These are phyloP conservation scores for Serendipita indica DNA, from an alignment of 768 basidiomycete species.

Conservation along the genomic window DNA sequence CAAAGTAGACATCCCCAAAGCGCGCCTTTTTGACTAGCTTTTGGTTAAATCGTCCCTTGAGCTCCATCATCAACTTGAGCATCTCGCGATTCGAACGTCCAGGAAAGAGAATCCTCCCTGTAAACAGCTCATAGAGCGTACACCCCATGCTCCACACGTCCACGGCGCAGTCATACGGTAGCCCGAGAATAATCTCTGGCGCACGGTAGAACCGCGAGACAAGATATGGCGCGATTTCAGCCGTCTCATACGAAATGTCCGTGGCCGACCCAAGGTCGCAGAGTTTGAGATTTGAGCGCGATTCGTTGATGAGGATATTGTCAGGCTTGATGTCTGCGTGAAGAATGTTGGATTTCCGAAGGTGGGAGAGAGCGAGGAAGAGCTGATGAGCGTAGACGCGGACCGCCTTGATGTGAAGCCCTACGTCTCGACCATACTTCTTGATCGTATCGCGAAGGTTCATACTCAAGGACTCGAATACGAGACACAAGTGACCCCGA, in stretches of 20 bases:
- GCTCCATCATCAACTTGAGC: conserved; percentile 94
- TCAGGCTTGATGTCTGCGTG: conserved; percentile 99
- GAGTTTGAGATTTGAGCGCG: conserved; percentile 82
- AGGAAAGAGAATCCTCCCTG: conserved; percentile 94
- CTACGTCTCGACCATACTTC: conserved; percentile 95
- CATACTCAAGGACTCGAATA: conserved; percentile 94
- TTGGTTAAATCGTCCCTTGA: conserved; percentile 83
- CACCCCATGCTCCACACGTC: conserved; percentile 98
- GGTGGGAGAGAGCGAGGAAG: conserved; percentile 69
- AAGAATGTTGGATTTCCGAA: conserved; percentile 85
- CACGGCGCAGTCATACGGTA: conserved; percentile 84
- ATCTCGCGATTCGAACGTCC: conserved; percentile 96
- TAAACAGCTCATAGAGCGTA: conserved; percentile 90
- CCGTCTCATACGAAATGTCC: conserved; percentile 55
- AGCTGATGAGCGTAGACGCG: conserved; percentile 97
- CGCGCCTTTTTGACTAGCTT: conserved; percentile 91
- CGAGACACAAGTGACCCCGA: conserved; percentile 88
- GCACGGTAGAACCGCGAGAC: conserved; percentile 96
- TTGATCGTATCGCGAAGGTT: conserved; percentile 96
- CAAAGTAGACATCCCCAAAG: conserved; percentile 87
- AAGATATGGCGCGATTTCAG: conserved; percentile 91
- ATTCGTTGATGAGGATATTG: conserved; percentile 92
- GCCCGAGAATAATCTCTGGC: conserved; percentile 94
- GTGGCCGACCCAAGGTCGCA: conserved; percentile 97
- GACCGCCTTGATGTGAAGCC: conserved; percentile 91